Evolutionary conservation across 2,329 filamentous ascomycete species (phyloP).

Genomic region (Xylariaceae sp.): DNA sequence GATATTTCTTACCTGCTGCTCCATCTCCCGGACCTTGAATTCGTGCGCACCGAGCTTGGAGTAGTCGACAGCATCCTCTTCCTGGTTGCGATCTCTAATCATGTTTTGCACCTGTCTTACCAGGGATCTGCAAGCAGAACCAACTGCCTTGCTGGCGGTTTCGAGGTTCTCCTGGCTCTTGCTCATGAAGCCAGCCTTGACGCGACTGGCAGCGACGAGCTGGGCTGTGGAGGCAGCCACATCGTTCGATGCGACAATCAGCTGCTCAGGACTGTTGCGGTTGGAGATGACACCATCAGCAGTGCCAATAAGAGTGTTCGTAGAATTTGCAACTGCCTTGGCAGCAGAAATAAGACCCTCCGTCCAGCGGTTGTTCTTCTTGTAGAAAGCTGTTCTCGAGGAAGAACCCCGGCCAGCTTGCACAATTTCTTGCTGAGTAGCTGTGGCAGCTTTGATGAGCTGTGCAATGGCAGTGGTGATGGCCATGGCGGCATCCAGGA

Average conservation of each 20-base stretch:
- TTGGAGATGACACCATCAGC: conserved; percentile 91
- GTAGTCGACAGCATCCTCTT: conserved; percentile 84
- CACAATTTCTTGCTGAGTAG: conserved; percentile 93
- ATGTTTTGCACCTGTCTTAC: conserved; percentile 93
- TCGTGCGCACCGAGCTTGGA: conserved; percentile 83
- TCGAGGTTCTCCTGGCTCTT: conserved; percentile 92
- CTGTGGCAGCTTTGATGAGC: conserved; percentile 90
- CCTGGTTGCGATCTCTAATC: conserved; percentile 78
- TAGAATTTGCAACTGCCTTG: conserved; percentile 89
- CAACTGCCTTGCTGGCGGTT: conserved; percentile 86
- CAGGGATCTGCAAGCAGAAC: conserved; percentile 76
- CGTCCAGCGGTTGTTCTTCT: conserved; percentile 99
- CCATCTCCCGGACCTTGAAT: conserved; percentile 99
- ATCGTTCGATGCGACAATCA: conserved; percentile 96
- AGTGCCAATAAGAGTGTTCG: conserved; percentile 95
- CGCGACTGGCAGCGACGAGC: conserved; percentile 87
- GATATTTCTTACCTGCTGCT: conserved; percentile 74
- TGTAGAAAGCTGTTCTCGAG: conserved; percentile 92
- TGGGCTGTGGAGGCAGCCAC: conserved; percentile 95
- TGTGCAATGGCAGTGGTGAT: conserved; percentile 91
- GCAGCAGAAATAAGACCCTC: conserved; percentile 95
- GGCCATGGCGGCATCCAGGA: conserved; percentile 85
- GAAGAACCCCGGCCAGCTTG: conserved; percentile 83
- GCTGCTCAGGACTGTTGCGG: conserved; percentile 89
- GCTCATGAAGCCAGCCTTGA: conserved; percentile 98